Conservation (phyloP, 2,329 filamentous ascomycete genomes). For the Trichoderma atrobrunneum region DNA sequence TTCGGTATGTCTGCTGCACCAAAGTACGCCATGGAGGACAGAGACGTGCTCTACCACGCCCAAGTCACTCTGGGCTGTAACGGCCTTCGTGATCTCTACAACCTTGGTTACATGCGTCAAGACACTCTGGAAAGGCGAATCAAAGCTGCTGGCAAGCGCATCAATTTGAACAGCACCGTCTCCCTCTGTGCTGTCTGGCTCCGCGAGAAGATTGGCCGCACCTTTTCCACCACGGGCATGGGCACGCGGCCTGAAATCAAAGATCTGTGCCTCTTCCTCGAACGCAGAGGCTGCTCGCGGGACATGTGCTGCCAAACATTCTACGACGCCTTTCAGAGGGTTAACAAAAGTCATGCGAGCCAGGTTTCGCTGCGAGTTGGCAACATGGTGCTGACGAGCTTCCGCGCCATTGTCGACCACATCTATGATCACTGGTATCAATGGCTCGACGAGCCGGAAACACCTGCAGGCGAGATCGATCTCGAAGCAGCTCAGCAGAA, state of each 20-base stretch:
- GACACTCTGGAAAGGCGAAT: constrained; percentile 27
- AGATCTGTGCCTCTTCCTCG: constrained; percentile 2
- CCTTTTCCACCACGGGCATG: background rate
- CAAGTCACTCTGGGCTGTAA: constrained; percentile 26
- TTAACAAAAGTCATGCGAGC: too few relatives aligned
- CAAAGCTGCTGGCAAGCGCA: background rate
- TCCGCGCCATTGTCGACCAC: background rate
- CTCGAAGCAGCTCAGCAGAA: background rate
- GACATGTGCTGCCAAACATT: constrained; percentile 15
- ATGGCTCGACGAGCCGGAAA: background rate
- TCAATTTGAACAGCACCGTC: constrained; percentile 22
- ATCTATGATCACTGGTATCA: background rate
- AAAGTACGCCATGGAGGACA: constrained; percentile 24
- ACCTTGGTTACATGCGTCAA: constrained; percentile 28
- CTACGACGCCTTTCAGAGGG: background rate
- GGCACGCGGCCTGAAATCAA: background rate
- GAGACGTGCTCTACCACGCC: constrained; percentile 23
- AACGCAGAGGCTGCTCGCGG: background rate
- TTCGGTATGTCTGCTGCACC: background rate
- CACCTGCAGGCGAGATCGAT: too few relatives aligned
- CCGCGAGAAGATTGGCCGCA: constrained; percentile 20
- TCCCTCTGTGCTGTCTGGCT: constrained; percentile 32
- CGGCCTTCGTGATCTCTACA: constrained; percentile 22
- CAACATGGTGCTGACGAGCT: background rate
- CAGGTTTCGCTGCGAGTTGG: background rate